A percentile compares a stretch with the other conserved stretches of the same genome.
phyloP scores from a whole-genome alignment of 1,284 basidiomycete species.

The Rhodotorula sp. region DNA sequence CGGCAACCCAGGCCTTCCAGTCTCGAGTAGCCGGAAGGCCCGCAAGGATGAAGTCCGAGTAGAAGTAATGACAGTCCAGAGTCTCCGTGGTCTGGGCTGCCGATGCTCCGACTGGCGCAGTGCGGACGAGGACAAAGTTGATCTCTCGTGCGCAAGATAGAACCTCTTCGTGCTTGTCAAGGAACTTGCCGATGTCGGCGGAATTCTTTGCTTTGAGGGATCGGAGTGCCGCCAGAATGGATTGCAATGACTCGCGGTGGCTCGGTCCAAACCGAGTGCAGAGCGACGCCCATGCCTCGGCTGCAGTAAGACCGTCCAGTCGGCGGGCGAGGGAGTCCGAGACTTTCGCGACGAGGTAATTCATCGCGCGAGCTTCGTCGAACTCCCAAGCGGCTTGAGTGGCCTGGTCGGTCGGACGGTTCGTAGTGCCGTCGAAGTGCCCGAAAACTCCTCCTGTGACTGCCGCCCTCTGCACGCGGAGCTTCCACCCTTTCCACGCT shows the following conservation, averaged over 20 bases:
- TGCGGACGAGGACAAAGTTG: background rate
- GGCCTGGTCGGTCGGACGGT: too few relatives aligned
- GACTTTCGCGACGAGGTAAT: background rate
- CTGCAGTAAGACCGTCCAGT: background rate
- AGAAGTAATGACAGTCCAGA: background rate
- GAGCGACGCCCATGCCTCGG: background rate
- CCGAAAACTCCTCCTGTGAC: background rate
- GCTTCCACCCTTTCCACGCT: background rate
- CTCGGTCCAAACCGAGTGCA: background rate
- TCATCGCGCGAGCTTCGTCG: too few relatives aligned
- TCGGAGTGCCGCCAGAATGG: background rate
- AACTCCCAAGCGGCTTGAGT: too few relatives aligned
- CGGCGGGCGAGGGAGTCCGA: background rate
- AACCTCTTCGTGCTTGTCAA: background rate
- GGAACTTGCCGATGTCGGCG: background rate
- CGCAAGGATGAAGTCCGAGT: background rate
- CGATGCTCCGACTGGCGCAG: background rate
- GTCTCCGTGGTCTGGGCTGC: background rate
- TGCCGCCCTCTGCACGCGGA: background rate
- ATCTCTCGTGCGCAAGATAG: background rate
- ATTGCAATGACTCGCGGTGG: background rate
- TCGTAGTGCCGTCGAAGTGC: background rate
- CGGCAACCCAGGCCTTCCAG: background rate
- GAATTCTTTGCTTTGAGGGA: too few relatives aligned
- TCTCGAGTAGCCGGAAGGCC: background rate